These are phyloP conservation scores for Hypoxylon rubiginosum DNA, from an alignment of 2,329 filamentous ascomycete species.

Conservation along the genomic window DNA sequence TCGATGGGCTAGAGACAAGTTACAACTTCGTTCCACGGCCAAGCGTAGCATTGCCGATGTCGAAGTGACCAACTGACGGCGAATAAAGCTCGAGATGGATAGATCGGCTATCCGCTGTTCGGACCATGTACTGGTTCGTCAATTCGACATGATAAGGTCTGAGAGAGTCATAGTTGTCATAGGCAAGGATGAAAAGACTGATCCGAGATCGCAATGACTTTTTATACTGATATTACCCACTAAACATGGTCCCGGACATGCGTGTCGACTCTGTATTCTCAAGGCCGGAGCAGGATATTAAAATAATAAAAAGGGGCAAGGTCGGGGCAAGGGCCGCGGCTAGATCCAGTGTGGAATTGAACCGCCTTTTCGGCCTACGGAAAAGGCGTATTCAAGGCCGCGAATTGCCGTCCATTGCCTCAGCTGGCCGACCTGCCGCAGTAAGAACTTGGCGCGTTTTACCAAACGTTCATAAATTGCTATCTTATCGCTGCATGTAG, in stretches of 20 bases:
- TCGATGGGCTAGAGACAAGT: conserved; percentile 9
- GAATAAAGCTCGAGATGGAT: conserved; percentile 19
- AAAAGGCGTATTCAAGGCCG: conserved; percentile 38
- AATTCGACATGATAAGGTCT: conserved; percentile 9
- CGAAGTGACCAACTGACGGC: conserved; percentile 25
- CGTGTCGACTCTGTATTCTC: conserved; percentile 1
- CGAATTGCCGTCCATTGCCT: conserved; percentile 50
- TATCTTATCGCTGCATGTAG: conserved; percentile 27
- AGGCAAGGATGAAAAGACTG: conserved; percentile 7
- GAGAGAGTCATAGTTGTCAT: conserved; percentile 15
- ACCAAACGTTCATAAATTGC: conserved; percentile 16
- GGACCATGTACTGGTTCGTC: conserved; percentile 16
- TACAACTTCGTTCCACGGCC: background rate
- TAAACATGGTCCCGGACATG: background rate
- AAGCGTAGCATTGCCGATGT: conserved; percentile 22
- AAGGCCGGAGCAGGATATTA: conserved; percentile 6
- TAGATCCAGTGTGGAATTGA: conserved; percentile 30
- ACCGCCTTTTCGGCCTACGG: conserved; percentile 27
- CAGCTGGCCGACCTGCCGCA: conserved; percentile 40
- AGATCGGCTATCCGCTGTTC: conserved; percentile 33
- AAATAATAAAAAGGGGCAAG: conserved; percentile 12
- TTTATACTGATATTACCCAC: conserved; percentile 25
- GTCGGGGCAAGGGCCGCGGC: background rate
- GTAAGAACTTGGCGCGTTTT: conserved; percentile 28
- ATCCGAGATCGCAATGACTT: conserved; percentile 34